Conservation (phyloP, 768 basidiomycete genomes). For the Mycena latifolia region DNA sequence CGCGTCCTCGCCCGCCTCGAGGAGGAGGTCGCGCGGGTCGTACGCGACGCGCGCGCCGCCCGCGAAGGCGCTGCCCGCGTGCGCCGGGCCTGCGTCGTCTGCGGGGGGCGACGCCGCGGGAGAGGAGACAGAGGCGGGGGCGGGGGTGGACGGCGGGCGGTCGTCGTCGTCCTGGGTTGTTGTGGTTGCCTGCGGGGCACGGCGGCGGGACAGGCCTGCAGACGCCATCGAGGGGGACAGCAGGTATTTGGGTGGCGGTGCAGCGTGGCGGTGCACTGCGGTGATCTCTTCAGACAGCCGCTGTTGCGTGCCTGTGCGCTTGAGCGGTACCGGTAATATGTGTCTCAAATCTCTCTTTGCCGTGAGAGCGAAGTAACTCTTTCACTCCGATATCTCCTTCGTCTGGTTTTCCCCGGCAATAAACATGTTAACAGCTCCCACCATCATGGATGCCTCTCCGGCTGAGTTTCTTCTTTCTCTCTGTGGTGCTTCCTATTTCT, state of each 20-base stretch:
- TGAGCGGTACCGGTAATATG: no score
- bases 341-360: no score
- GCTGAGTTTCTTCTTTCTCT: no score
- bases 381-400: no score
- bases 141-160: constrained; percentile 33
- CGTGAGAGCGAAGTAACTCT: no score
- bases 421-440: no score
- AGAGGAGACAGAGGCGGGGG: constrained; percentile 41
- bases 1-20: constrained; percentile 75
- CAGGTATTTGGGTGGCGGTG: not conserved
- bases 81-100: constrained; percentile 48
- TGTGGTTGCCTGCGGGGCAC: constrained; percentile 13
- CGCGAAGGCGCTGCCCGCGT: constrained; percentile 87
- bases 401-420: no score
- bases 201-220: constrained; percentile 21
- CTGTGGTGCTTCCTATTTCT: no score
- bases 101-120: constrained; percentile 40
- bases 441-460: no score
- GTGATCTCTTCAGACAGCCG: not conserved
- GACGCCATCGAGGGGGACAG: not conserved
- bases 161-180: constrained; percentile 11
- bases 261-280: not conserved
- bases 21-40: constrained; percentile 89
- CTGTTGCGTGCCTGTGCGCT: no score
- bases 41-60: constrained; percentile 92